Evolutionary conservation across 208 protist species (phyloP).

Genomic region (Trypanosoma boissoni): DNA sequence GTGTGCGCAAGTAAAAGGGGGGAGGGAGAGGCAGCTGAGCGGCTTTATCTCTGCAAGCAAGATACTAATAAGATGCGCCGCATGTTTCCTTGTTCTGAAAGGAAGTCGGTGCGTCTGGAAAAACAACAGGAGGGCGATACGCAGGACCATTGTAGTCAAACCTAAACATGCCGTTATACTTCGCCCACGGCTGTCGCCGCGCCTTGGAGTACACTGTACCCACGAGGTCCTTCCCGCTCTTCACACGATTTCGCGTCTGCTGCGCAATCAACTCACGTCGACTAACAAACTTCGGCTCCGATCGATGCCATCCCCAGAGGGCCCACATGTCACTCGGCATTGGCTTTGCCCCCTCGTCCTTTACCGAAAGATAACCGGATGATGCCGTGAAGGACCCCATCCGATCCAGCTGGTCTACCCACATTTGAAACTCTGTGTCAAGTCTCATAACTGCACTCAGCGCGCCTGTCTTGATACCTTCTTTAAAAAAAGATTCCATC

Average conservation of each 20-base stretch:
- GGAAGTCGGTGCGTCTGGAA: conserved; percentile 55
- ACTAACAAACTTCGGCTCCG: conserved; percentile 82
- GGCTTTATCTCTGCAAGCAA: background rate
- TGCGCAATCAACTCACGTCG: conserved; percentile 54
- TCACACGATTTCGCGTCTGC: conserved; percentile 61
- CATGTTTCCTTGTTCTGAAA: conserved; percentile 7
- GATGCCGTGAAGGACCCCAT: conserved; percentile 81
- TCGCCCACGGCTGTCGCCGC: conserved; percentile 78
- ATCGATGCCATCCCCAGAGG: conserved; percentile 84
- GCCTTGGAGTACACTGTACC: conserved; percentile 79
- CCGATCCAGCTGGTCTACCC: conserved; percentile 88
- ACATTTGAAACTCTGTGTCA: conserved; percentile 91
- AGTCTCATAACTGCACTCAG: conserved; percentile 72
- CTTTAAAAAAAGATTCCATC: conserved; percentile 66
- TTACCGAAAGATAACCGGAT: conserved; percentile 69
- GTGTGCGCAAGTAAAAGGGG: background rate
- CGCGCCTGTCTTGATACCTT: conserved; percentile 57
- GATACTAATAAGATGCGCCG: conserved; percentile 12
- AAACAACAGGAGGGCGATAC: conserved; percentile 37
- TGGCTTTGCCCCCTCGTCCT: conserved; percentile 76
- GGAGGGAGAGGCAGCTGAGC: conserved; percentile 1
- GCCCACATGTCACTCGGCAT: conserved; percentile 90
- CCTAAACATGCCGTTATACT: conserved; percentile 79
- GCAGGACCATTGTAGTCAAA: conserved; percentile 72
- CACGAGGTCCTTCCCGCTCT: conserved; percentile 59